Conservation (phyloP, 352 stramenopile species). For the Phytophthora tentaculata region DNA sequence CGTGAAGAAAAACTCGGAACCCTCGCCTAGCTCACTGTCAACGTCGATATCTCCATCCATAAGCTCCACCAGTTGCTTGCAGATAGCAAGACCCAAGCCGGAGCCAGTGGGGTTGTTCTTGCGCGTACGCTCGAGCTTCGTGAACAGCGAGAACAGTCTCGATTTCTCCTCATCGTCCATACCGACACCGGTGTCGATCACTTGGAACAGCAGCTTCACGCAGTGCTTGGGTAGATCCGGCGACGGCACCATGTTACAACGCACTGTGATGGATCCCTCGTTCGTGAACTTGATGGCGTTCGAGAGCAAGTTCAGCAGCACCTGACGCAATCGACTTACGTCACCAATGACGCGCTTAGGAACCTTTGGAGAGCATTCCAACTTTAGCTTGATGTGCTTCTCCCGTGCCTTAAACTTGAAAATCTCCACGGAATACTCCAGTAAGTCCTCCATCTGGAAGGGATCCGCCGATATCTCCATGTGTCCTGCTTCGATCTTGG, state of each 20-base stretch:
- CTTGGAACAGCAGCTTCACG: conserved; percentile 73
- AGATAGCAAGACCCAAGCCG: conserved; percentile 73
- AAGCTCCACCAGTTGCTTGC: conserved; percentile 75
- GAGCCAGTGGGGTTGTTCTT: conserved; percentile 79
- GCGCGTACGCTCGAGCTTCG: conserved; percentile 64
- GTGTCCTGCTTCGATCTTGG: conserved; percentile 92
- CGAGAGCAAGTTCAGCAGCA: conserved; percentile 77
- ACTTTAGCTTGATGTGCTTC: conserved; percentile 83
- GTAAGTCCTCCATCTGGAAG: conserved; percentile 72
- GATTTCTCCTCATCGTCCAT: conserved; percentile 75
- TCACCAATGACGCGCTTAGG: conserved; percentile 67
- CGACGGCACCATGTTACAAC: conserved; percentile 60
- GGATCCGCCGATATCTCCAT: conserved; percentile 81
- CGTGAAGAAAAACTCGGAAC: conserved; percentile 75
- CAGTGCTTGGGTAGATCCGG: conserved; percentile 59
- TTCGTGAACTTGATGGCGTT: conserved; percentile 87
- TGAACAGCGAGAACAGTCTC: conserved; percentile 69
- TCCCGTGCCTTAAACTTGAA: conserved; percentile 85
- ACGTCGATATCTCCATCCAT: conserved; percentile 78
- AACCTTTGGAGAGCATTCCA: conserved; percentile 60
- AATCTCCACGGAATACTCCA: conserved; percentile 84
- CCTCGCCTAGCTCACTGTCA: conserved; percentile 67
- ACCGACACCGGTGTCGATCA: conserved; percentile 73
- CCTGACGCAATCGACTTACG: conserved; percentile 66
- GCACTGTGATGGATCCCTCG: conserved; percentile 71